Percentiles rank a stretch among this genome's conserved stretches.
These are phyloP conservation scores for Ogataea siamensis DNA, from an alignment of 805 yeast genomes.

Conservation along the genomic window DNA sequence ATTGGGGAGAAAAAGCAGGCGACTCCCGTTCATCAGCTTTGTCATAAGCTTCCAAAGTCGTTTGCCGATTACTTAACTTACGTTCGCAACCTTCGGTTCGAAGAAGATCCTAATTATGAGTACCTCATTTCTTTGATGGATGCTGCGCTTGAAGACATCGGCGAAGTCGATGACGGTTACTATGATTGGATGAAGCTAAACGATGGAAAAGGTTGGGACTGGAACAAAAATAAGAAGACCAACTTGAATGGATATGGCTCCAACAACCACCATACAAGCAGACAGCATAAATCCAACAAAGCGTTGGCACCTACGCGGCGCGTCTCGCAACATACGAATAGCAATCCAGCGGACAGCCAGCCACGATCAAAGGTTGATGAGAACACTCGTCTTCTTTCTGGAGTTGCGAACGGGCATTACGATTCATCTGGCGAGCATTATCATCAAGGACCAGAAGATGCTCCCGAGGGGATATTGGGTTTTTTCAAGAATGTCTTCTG, in stretches of 20 bases:
- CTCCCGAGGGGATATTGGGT: slow-evolving; percentile 17
- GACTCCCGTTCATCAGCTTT: slow-evolving; percentile 59
- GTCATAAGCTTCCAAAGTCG: slow-evolving; percentile 66
- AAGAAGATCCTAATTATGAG: slow-evolving; percentile 77
- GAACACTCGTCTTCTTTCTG: slow-evolving; percentile 18
- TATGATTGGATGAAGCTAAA: slow-evolving; percentile 83
- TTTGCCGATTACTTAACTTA: slow-evolving; percentile 71
- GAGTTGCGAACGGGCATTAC: slow-evolving; percentile 14
- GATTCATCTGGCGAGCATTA: slow-evolving; percentile 9
- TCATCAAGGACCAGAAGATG: slow-evolving; percentile 13
- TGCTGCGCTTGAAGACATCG: slow-evolving; percentile 54
- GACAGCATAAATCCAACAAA: slow-evolving; percentile 21
- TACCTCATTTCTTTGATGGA: slow-evolving; percentile 61
- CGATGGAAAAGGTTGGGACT: slow-evolving; percentile 81
- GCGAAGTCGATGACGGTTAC: slow-evolving; percentile 60
- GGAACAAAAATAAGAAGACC: slow-evolving; percentile 70
- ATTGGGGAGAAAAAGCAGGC: slow-evolving; percentile 79
- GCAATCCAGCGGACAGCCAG: slow-evolving; percentile 19
- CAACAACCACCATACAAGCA: slow-evolving; percentile 28
- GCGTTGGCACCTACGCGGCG: slow-evolving; percentile 20
- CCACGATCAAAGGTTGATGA: slow-evolving; percentile 19
- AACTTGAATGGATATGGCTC: slow-evolving; percentile 78
- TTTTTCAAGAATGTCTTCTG: slow-evolving; percentile 23
- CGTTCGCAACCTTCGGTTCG: slow-evolving; percentile 69
- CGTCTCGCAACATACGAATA: slow-evolving; percentile 24